Percentiles rank a stretch among this genome's conserved stretches.
phyloP scores from a whole-genome alignment of 768 basidiomycete species.

The Pleurotus giganteus region DNA sequence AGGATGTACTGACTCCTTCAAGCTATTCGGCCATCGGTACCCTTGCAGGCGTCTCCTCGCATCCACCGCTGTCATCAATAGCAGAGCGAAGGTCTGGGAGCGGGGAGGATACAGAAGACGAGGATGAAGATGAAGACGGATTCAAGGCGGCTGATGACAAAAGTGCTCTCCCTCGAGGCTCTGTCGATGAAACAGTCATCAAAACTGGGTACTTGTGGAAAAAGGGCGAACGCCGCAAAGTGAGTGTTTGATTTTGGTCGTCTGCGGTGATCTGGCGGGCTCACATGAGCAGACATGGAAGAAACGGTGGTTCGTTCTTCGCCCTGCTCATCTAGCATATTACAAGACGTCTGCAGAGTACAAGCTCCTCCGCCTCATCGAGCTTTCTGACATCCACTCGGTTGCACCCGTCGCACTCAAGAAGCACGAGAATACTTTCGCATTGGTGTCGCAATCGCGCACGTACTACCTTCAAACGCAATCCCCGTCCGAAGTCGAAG shows the following conservation, averaged over 20 bases:
- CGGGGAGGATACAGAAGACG: constrained; percentile 77
- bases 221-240: constrained; percentile 97
- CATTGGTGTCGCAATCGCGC: constrained; percentile 84
- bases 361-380: constrained; percentile 83
- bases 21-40: constrained; percentile 23
- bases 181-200: constrained; percentile 67
- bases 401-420: constrained; percentile 87
- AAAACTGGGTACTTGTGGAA: constrained; percentile 96
- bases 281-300: constrained; percentile 80
- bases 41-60: constrained; percentile 13
- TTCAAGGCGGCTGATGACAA: constrained; percentile 55
- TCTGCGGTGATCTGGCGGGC: constrained; percentile 7
- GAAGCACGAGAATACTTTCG: constrained; percentile 85
- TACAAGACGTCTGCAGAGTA: constrained; percentile 97
- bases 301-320: constrained; percentile 96
- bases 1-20: constrained; percentile 47
- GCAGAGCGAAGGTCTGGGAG: constrained; percentile 70
- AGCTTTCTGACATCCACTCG: constrained; percentile 85
- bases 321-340: constrained; percentile 89
- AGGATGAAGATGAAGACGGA: constrained; percentile 63
- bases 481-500: constrained; percentile 65
- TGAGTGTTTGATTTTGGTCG: constrained; percentile 31
- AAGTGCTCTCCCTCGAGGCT: constrained; percentile 38
- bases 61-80: constrained; percentile 62
- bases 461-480: constrained; percentile 92